Base-by-base conservation (phyloP, 2,329 filamentous ascomycete genomes). In the Emergomyces pasteurianus region DNA sequence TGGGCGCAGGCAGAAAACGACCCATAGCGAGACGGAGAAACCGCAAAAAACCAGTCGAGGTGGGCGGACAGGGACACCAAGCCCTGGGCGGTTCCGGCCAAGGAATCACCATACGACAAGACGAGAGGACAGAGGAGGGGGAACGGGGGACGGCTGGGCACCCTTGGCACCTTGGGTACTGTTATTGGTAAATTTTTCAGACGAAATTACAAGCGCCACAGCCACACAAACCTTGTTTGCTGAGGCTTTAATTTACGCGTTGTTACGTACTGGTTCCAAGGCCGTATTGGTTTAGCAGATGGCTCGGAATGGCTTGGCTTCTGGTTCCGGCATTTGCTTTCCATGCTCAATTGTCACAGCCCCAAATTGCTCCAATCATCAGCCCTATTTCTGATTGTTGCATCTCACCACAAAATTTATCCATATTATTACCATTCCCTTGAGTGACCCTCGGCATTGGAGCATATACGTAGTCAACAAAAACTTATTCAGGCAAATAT, bases 41-140 rank as follows among this genome's bases (percentile, higher is more conserved):
- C 26, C 38, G 43, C 12, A 10, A 31, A 21, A 31, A 43, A 59
- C 58, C 62, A 59, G 52, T 42, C 23, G 52, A 57, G 58, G 61
- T 56, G 63, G 63, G 63, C 59, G 61, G 62, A 64, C 61, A 63
- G 62, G 61, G 63, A 60, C 61, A 62, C 60, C 40, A 43, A 43
- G n/a, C 60, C 60, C 58, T 49, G 60, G 60, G 60, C 50, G 28
- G 14, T 31, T 56, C 36, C 18, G 47, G 62, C 62, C 62, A 64
- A 62, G 60, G 60, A 23, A 58, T 58, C 38, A 14, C 14, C 36
- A 38, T 31, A 31, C 43, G 26, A 42, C 12, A 43, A 46, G 36
- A n/a, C 21, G 23, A 34, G 52, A 23, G 38, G 28, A 42, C 34
- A 34, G 36, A 28, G 52, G 59, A 47, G 43, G 43, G 34, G 36